Evolutionary conservation across 108 stramenopile species (phyloP).

Genomic region (Nannochloropsis salina): DNA sequence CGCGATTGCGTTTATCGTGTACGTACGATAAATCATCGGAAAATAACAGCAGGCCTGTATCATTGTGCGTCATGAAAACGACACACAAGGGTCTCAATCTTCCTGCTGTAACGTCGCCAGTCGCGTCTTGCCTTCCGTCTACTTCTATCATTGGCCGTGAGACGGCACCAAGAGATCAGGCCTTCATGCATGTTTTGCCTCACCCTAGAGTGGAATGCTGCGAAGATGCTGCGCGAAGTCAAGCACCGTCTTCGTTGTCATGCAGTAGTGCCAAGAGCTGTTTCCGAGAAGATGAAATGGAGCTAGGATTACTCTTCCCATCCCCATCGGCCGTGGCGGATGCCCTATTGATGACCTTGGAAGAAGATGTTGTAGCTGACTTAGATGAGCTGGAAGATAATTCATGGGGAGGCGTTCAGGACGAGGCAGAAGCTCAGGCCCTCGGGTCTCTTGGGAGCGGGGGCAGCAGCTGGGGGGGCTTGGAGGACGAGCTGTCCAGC

Average conservation of each 20-base stretch:
- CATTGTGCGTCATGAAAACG: background rate
- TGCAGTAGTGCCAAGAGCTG: background rate
- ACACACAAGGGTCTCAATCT: background rate
- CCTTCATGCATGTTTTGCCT: background rate
- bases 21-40: background rate
- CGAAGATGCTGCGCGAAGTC: background rate
- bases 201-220: background rate
- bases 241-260: background rate
- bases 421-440: background rate
- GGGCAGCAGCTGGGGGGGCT: background rate
- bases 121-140: background rate
- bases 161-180: no score
- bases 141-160: background rate
- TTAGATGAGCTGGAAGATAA: background rate
- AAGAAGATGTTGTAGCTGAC: background rate
- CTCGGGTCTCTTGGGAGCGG: background rate
- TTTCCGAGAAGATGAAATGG: background rate
- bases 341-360: background rate
- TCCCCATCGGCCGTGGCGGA: background rate
- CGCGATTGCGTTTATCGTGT: background rate
- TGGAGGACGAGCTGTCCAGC: background rate
- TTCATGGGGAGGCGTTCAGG: background rate
- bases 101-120: background rate
- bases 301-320: background rate
- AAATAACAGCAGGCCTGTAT: background rate